A percentile compares a stretch with the other conserved stretches of the same genome.
These are phyloP conservation scores for Tulasnella sp. DNA, from an alignment of 768 basidiomycete species.

Conservation along the genomic window DNA sequence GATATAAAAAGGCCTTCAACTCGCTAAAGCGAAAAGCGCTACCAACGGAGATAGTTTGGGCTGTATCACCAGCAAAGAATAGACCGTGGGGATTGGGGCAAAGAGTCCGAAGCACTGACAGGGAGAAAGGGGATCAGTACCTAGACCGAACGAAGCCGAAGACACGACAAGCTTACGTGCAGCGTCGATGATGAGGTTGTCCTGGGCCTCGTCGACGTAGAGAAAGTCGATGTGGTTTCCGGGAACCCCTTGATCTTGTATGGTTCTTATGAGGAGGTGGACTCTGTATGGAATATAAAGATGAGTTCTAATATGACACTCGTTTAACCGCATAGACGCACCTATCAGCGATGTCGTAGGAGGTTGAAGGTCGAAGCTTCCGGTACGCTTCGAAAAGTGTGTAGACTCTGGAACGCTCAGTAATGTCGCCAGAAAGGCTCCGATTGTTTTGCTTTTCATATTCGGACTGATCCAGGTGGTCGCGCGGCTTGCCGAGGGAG, in stretches of 20 bases:
- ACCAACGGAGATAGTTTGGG: constrained; percentile 74
- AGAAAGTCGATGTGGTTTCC: constrained; percentile 58
- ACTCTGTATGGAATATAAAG: constrained; percentile 46
- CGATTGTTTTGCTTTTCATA: constrained; percentile 51
- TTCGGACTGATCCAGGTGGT: constrained; percentile 50
- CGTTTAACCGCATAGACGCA: constrained; percentile 38
- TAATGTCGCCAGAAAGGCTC: constrained; percentile 36
- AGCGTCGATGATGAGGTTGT: constrained; percentile 68
- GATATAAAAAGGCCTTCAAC: constrained; percentile 66
- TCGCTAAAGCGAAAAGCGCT: constrained; percentile 74
- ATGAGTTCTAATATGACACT: neutral
- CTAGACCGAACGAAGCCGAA: neutral
- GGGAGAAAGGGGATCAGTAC: neutral
- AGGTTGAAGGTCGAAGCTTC: constrained; percentile 39
- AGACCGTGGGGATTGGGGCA: constrained; percentile 28
- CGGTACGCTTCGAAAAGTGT: constrained; percentile 58
- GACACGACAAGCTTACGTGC: constrained; percentile 49
- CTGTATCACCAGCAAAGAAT: constrained; percentile 61
- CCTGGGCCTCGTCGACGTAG: constrained; percentile 78
- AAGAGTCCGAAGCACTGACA: constrained; percentile 22
- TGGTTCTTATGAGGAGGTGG: constrained; percentile 51
- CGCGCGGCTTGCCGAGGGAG: constrained; percentile 45
- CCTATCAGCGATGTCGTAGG: constrained; percentile 64
- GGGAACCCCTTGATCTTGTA: constrained; percentile 44
- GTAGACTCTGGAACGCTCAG: constrained; percentile 54